Conservation (phyloP, 2,329 filamentous ascomycete species). For the Alternaria longipes region DNA sequence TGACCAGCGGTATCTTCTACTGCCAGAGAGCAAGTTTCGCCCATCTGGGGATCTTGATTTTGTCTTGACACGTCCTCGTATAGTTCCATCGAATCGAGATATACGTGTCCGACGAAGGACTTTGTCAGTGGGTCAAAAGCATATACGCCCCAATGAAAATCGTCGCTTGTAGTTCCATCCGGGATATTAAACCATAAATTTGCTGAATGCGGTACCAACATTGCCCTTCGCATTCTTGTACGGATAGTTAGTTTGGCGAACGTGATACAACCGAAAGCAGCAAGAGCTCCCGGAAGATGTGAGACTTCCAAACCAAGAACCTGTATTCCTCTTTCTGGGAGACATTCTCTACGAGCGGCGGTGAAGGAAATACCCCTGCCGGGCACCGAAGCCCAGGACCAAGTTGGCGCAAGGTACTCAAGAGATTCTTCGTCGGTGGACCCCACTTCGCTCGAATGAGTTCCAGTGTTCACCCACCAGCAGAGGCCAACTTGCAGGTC, state of each 20-base stretch:
- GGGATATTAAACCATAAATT: conserved; percentile 13
- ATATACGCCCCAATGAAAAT: too few relatives aligned
- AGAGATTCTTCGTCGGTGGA: neutral
- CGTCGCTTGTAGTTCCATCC: neutral
- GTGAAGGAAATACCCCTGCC: neutral
- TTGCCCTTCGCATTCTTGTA: neutral
- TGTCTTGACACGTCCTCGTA: too few relatives aligned
- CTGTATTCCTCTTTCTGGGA: neutral
- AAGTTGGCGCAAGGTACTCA: neutral
- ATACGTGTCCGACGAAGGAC: too few relatives aligned
- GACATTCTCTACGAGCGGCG: too few relatives aligned
- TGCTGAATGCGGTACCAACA: neutral
- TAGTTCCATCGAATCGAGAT: too few relatives aligned
- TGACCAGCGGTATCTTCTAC: too few relatives aligned
- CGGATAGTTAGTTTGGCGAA: neutral
- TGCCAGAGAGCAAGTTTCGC: too few relatives aligned
- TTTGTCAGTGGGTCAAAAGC: too few relatives aligned
- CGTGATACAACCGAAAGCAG: neutral
- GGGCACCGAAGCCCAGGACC: neutral
- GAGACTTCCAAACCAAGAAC: neutral
- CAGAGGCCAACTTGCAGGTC: neutral
- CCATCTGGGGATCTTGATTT: too few relatives aligned
- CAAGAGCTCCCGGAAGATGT: neutral
- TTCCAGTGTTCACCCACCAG: too few relatives aligned
- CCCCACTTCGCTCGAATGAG: neutral